phyloP scores from a whole-genome alignment of 78 protist genomes.

The Creolimax fragrantissima region DNA sequence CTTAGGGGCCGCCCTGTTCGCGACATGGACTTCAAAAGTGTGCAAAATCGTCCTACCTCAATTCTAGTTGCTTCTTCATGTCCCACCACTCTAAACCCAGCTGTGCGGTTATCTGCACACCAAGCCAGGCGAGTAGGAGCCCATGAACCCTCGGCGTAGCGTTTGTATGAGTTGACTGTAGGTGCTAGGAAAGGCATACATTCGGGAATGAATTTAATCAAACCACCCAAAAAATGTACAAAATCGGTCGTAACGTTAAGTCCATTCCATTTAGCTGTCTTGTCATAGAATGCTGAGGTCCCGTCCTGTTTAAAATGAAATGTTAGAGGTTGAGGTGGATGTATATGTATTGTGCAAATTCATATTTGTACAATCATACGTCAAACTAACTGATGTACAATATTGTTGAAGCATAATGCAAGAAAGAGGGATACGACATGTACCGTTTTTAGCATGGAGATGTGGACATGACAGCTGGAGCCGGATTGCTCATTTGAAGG shows the following conservation, averaged over 20 bases:
- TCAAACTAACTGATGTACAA: too few relatives aligned
- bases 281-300: not conserved
- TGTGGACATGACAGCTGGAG: not conserved
- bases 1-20: too few relatives aligned
- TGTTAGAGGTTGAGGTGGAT: too few relatives aligned
- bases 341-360: too few relatives aligned
- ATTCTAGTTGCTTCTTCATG: not conserved
- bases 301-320: not conserved
- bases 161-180: conserved; percentile 25
- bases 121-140: conserved; percentile 31
- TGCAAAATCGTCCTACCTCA: too few relatives aligned
- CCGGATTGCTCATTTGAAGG: conserved; percentile 11
- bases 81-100: conserved; percentile 34
- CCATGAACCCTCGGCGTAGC: conserved; percentile 7
- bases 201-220: conserved; percentile 27
- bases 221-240: not conserved
- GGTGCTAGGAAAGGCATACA: conserved; percentile 26
- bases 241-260: not conserved
- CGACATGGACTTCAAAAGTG: too few relatives aligned
- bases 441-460: not conserved
- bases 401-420: too few relatives aligned
- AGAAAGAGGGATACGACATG: too few relatives aligned
- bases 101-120: conserved; percentile 28
- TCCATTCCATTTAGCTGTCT: not conserved
- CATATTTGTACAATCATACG: too few relatives aligned